A percentile compares a stretch with the other conserved stretches of the same genome.
Evolutionary conservation across 495 filamentous ascomycete genomes (phyloP).

Genomic region (Hypoxylon fuscum): DNA sequence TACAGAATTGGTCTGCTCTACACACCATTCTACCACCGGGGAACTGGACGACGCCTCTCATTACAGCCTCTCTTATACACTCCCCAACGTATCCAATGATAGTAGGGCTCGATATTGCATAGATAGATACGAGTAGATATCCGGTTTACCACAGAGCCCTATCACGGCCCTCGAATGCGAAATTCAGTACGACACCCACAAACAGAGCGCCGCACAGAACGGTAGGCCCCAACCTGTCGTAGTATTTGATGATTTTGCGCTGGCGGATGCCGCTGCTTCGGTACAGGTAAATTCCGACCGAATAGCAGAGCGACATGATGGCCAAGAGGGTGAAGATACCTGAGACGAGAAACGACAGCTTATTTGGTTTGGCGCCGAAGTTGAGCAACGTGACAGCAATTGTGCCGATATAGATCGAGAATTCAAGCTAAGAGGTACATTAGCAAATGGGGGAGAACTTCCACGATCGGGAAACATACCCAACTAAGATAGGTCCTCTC

Average conservation of each 20-base stretch:
- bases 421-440: conserved; percentile 74
- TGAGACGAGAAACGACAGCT: conserved; percentile 69
- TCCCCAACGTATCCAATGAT: not conserved
- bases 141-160: conserved; percentile 49
- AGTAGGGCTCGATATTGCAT: too few species aligned
- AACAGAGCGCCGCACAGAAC: conserved; percentile 79
- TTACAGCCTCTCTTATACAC: not conserved
- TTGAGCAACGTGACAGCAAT: conserved; percentile 93
- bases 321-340: conserved; percentile 86
- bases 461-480: conserved; percentile 68
- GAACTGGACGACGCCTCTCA: too few species aligned
- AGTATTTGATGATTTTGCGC: conserved; percentile 83
- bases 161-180: conserved; percentile 66
- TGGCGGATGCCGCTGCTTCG: conserved; percentile 83
- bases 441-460: conserved; percentile 24
- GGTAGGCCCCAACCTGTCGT: conserved; percentile 87
- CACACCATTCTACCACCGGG: too few species aligned
- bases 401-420: conserved; percentile 89
- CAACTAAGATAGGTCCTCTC: conserved; percentile 96
- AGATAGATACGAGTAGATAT: not conserved
- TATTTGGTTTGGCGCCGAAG: conserved; percentile 66
- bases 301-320: conserved; percentile 76
- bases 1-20: too few species aligned
- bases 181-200: conserved; percentile 77
- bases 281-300: conserved; percentile 84